A percentile compares a stretch with the other conserved stretches of the same genome.
phyloP scores from a whole-genome alignment of 306 rosid genomes.

The Pterocarpus santalinus region DNA sequence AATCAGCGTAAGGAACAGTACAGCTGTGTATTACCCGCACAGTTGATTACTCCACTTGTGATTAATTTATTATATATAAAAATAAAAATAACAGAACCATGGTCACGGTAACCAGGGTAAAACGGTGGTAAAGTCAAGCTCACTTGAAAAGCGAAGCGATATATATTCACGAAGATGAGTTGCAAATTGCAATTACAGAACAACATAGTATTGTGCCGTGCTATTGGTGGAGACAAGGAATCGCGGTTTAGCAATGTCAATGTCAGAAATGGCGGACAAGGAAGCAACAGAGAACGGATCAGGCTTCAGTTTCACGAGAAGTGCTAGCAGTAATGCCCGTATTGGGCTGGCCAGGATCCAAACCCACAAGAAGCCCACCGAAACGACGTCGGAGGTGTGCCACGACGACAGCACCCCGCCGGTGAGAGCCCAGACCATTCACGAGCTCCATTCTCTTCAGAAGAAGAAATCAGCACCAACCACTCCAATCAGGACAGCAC shows the following conservation, averaged over 20 bases:
- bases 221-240: too few relatives aligned
- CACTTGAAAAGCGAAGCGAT: too few relatives aligned
- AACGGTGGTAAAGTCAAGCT: not conserved
- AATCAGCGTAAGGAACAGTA: too few relatives aligned
- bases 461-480: slow-evolving; percentile 71
- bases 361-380: slow-evolving; percentile 37
- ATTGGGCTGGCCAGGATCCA: slow-evolving; percentile 65
- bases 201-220: too few relatives aligned
- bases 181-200: not conserved
- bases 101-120: not conserved
- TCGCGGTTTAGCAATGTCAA: not conserved
- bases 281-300: slow-evolving; percentile 38
- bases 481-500: slow-evolving; percentile 51
- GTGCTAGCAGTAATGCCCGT: slow-evolving; percentile 35
- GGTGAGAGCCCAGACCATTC: slow-evolving; percentile 72
- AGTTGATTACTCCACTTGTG: too few relatives aligned
- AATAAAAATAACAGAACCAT: not conserved
- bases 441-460: slow-evolving; percentile 82
- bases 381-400: slow-evolving; percentile 55
- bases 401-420: slow-evolving; percentile 74
- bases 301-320: slow-evolving; percentile 47
- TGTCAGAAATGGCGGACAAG: slow-evolving; percentile 44
- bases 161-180: not conserved
- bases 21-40: too few relatives aligned
- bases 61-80: not conserved